phyloP scores from a whole-genome alignment of 176 grass and related monocot genomes.

The Typha latifolia region DNA sequence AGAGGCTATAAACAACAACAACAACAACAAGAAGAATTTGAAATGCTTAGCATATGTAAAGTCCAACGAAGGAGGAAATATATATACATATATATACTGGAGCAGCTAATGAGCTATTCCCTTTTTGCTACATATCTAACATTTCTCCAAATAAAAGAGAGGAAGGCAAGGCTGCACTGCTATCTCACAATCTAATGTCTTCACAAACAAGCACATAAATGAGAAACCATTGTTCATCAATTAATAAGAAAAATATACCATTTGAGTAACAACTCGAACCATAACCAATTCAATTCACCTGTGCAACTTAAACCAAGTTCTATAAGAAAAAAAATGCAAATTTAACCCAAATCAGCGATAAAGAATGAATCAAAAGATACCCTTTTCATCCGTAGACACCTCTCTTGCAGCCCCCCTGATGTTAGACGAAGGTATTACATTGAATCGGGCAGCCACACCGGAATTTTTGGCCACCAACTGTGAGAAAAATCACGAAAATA shows the following conservation, averaged over 20 bases:
- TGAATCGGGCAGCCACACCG: slow-evolving; percentile 13
- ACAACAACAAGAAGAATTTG: neutral
- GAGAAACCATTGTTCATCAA: no score
- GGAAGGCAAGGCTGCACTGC: no score
- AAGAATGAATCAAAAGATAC: slow-evolving; percentile 16
- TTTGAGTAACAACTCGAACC: no score
- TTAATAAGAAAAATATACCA: no score
- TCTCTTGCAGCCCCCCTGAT: slow-evolving; percentile 29
- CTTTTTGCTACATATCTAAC: no score
- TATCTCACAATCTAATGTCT: no score
- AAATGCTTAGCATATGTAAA: neutral
- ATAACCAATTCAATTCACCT: no score
- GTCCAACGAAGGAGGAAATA: neutral
- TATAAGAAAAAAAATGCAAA: neutral
- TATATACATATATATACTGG: no score
- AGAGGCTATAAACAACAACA: slow-evolving; percentile 28
- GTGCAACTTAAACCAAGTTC: neutral
- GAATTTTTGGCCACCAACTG: slow-evolving; percentile 42
- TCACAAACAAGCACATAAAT: no score
- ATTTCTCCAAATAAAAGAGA: no score
- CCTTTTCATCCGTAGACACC: slow-evolving; percentile 29
- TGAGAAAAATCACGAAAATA: slow-evolving; percentile 27
- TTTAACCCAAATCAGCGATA: neutral
- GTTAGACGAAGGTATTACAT: slow-evolving; percentile 19
- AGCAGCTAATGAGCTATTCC: no score